phyloP scores from a whole-genome alignment of 441 rosid genomes.

The Populus trichocarpa region DNA sequence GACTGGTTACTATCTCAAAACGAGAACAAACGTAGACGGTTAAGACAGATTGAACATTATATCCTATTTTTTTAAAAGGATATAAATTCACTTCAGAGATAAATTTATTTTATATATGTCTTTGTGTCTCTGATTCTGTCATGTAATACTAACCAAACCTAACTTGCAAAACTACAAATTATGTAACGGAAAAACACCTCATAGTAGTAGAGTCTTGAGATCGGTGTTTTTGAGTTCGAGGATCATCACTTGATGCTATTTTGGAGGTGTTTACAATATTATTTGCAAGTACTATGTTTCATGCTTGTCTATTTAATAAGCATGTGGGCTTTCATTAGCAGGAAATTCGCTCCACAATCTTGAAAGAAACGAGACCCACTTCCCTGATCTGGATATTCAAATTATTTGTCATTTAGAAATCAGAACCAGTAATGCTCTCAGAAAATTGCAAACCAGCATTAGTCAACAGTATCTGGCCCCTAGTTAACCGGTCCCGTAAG shows the following conservation, averaged over 20 bases:
- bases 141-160: too few species aligned
- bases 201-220: background rate
- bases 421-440: background rate
- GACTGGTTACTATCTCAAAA: too few species aligned
- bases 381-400: background rate
- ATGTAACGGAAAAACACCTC: background rate
- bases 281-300: background rate
- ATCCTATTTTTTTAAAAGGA: too few species aligned
- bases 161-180: background rate
- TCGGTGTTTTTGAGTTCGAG: background rate
- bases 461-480: background rate
- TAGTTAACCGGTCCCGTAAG: background rate
- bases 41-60: too few species aligned
- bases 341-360: background rate
- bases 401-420: background rate
- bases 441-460: background rate
- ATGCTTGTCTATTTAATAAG: background rate
- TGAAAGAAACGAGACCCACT: background rate
- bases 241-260: background rate
- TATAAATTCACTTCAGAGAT: too few species aligned
- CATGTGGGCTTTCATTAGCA: background rate
- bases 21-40: too few species aligned
- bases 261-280: background rate
- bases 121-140: too few species aligned
- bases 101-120: too few species aligned